Evolutionary conservation across 2,329 filamentous ascomycete species (phyloP).

Genomic region (Diaporthe humulicola): DNA sequence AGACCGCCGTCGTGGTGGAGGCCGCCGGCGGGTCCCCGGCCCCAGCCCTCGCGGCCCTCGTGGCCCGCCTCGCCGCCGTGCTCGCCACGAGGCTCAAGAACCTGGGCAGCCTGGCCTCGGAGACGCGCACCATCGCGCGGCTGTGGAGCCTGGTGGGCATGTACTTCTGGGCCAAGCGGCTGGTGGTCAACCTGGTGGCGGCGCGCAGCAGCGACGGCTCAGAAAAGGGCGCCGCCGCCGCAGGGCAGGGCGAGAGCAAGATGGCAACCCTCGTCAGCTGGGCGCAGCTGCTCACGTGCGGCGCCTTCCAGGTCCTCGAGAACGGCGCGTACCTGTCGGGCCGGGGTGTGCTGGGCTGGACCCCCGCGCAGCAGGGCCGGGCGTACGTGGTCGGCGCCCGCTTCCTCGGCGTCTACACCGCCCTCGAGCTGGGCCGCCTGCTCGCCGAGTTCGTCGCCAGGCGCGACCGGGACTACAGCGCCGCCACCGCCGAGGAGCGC

Average conservation of each 20-base stretch:
- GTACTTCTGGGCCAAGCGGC: conserved; percentile 73
- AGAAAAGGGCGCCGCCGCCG: conserved; percentile 46
- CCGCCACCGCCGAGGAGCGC: conserved; percentile 58
- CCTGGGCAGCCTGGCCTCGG: conserved; percentile 75
- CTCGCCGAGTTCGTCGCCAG: conserved; percentile 59
- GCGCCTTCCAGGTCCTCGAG: conserved; percentile 83
- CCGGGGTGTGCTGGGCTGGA: conserved; percentile 77
- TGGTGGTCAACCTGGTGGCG: conserved; percentile 55
- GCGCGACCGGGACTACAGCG: conserved; percentile 50
- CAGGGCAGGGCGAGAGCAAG: conserved; percentile 54
- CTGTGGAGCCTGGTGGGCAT: conserved; percentile 84
- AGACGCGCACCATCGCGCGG: conserved; percentile 79
- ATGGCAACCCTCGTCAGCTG: conserved; percentile 69
- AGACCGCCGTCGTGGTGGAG: conserved; percentile 59
- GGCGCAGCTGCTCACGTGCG: conserved; percentile 76
- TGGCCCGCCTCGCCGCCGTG: conserved; percentile 63
- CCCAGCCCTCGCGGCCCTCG: conserved; percentile 46
- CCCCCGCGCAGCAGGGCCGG: conserved; percentile 67
- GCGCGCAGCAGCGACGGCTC: conserved; percentile 44
- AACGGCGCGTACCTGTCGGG: conserved; percentile 83
- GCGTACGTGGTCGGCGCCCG: conserved; percentile 81
- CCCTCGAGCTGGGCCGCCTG: conserved; percentile 80
- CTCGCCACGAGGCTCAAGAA: conserved; percentile 68
- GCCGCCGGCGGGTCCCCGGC: conserved; percentile 28
- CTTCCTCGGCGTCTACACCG: conserved; percentile 85